Evolutionary conservation across 2,329 filamentous ascomycete genomes (phyloP), one percentile per base, ranked within the genome.

Genomic region (Dactylonectria macrodidyma): DNA sequence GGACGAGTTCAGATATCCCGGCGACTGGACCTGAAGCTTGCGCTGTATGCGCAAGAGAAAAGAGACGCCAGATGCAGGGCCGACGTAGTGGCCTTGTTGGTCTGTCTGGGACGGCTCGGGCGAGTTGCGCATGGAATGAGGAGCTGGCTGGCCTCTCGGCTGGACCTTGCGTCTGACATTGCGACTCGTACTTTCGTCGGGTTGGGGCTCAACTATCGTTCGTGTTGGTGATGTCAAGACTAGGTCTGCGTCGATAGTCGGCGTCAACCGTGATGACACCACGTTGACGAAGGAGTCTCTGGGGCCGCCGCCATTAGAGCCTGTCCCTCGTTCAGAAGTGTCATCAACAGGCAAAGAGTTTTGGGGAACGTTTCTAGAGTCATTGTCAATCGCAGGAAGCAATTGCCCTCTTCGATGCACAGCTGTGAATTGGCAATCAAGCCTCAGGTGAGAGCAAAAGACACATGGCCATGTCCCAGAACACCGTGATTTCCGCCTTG

Each of bases 1-100:
- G 0, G 82, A 81, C 1, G 85, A 82, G 41, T 82, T 80, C 34
- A 78, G 78, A 9, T 76, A 78, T 1, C 81, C 80, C 6, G 78
- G 78, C 16, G 80, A 81, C 36, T 76, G 74, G 3, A 76, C 14
- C 50, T 50, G 46, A 5, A 48, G 26, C 57, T 62, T 46, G 19
- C 48, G 47, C 65, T 68, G 14, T 55, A 59, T 71, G 12, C 71
- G 56, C 30, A 72, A 19, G 3, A 73, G 33, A 24, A 73, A 73
- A 0, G 68, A 71, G 2, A 59, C 70, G 1, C 71, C 68, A 2
- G 70, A 72, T 8, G 71, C 68, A 11, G 70, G 70, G 0, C 71
- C 71, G 5, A 73, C 71, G 38, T 71, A 66, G 51, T 72, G 71
- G 14, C 71, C 71, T 22, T 73, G 71, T 1, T 62, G 55, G 44